Evolutionary conservation across 2,329 filamentous ascomycete species (phyloP), one percentile per base, ranked within the genome.

Genomic region (Passalora sequoiae): DNA sequence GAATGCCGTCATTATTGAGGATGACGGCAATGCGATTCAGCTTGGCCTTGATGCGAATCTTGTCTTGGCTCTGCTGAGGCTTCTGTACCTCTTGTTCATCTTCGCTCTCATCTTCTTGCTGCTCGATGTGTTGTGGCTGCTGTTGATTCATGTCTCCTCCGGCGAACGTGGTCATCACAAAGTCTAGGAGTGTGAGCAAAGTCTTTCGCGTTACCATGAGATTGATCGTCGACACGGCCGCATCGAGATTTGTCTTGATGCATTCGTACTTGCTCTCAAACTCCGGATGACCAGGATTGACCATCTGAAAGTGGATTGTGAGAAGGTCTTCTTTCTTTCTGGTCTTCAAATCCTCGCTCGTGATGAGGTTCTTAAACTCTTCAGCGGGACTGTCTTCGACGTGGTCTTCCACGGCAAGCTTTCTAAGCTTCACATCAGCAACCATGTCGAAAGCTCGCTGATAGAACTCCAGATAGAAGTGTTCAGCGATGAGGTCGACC

Each of bases 331-430:
- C 88, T 47, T 86, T 79, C 48, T 86, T 81, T 46, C 85, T 79
- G 33, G 83, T 67, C 43, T 75, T 70, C 29, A 74, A 77, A 19
- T 84, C 81, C 59, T 94, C 91, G 1, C 92, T 96, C 0, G 89
- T 94, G n/a, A 99, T 80, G 38, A 99, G 94, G 19, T 91, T 91
- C 67, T 92, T 95, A 73, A 99, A 98, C 59, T 97, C 91, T 6
- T 84, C 83, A 0, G 86, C 72, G 0, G 89, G 82, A 41, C 91
- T 84, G 53, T 92, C 74, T 55, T 86, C 91, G 6, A 99, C 91
- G 60, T 97, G 89, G 61, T 99, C 92, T 59, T 97, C 91, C 3
- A 98, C 81, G 1, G 84, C 87, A 13, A 98, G 73, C 1, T 88
- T 89, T 10, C 86, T 85, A 7, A 99, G 75, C 0, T 88, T 82